These are phyloP conservation scores for Cyberlindnera maritima DNA, from an alignment of 805 yeast species.

Conservation along the genomic window DNA sequence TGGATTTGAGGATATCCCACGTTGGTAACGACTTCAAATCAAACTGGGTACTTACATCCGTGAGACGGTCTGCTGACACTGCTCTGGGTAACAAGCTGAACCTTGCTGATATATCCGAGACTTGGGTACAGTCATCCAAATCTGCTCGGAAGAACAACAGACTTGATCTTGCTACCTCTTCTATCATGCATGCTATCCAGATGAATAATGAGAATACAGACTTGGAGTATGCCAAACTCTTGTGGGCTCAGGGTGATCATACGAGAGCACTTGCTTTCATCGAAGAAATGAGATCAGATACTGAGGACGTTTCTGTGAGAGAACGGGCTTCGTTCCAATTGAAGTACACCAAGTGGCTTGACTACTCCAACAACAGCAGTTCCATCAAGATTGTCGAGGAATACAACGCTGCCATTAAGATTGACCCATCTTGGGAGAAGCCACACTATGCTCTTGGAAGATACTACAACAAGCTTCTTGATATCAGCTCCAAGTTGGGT, in stretches of 20 bases:
- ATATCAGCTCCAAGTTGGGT: conserved; percentile 46
- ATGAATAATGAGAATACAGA: conserved; percentile 44
- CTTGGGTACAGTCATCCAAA: conserved; percentile 58
- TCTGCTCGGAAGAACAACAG: conserved; percentile 67
- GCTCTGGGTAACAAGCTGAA: conserved; percentile 23
- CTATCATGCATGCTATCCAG: conserved; percentile 55
- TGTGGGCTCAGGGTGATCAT: conserved; percentile 89
- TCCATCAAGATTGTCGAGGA: conserved; percentile 69
- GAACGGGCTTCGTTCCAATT: conserved; percentile 50
- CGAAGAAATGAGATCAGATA: conserved; percentile 34
- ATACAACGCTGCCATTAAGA: conserved; percentile 55
- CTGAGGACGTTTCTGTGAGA: conserved; percentile 21
- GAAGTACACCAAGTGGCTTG: conserved; percentile 86
- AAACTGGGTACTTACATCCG: conserved; percentile 55
- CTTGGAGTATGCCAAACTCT: conserved; percentile 72
- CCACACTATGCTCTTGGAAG: conserved; percentile 79
- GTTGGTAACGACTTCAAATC: conserved; percentile 55
- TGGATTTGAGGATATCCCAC: conserved; percentile 27
- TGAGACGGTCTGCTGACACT: conserved; percentile 50
- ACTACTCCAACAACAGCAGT: conserved; percentile 77
- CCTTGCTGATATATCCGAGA: conserved; percentile 39
- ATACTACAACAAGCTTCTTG: conserved; percentile 74
- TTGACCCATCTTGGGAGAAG: conserved; percentile 65
- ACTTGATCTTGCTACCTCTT: conserved; percentile 67
- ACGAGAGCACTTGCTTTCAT: conserved; percentile 76